Evolutionary conservation across 148 eudicot species (phyloP).

Genomic region (Nepenthes mirabilis): DNA sequence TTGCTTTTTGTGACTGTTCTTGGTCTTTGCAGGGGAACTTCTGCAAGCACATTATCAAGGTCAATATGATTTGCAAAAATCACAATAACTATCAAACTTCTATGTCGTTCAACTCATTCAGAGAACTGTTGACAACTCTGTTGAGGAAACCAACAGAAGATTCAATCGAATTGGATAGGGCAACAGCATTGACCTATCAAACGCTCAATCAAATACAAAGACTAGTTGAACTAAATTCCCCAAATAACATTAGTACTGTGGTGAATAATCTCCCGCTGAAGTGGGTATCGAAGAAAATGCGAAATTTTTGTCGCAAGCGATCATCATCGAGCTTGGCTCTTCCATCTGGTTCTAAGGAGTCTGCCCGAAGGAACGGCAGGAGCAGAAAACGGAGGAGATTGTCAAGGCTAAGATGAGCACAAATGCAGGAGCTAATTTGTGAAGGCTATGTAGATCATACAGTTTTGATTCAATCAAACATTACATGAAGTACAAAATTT

Average conservation of each 20-base stretch:
- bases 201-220: conserved; percentile 57
- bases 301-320: conserved; percentile 35
- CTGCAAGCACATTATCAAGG: conserved; percentile 86
- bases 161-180: conserved; percentile 62
- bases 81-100: conserved; percentile 23
- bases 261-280: conserved; percentile 49
- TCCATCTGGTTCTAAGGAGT: conserved; percentile 12
- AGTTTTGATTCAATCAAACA: too few species aligned
- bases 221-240: conserved; percentile 44
- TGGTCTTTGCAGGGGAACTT: conserved; percentile 84
- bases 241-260: conserved; percentile 35
- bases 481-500: too few species aligned
- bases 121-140: conserved; percentile 32
- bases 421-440: too few species aligned
- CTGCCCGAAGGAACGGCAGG: conserved; percentile 15
- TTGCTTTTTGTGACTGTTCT: conserved; percentile 85
- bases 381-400: conserved; percentile 42
- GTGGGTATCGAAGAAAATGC: conserved; percentile 51
- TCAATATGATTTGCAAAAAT: conserved; percentile 56
- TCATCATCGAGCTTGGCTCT: conserved; percentile 7
- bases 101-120: conserved; percentile 54
- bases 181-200: conserved; percentile 65
- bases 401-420: conserved; percentile 17
- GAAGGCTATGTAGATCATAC: too few species aligned
- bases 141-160: conserved; percentile 59